Evolutionary conservation across 2,329 filamentous ascomycete genomes (phyloP).

Genomic region (Sporothrix pallida): DNA sequence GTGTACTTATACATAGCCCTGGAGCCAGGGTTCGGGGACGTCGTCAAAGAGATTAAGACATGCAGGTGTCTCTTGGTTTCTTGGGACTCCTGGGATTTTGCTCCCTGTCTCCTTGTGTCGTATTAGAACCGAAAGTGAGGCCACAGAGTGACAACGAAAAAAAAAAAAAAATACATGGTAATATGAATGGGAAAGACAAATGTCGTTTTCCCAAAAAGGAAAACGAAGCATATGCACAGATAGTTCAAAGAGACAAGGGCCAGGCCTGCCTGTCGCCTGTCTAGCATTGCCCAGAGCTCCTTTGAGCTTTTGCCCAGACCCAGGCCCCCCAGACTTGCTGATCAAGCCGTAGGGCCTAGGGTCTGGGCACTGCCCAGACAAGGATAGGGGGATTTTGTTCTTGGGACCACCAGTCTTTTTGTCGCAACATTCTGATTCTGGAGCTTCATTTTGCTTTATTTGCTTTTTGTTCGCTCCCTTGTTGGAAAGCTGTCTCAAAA

Average conservation of each 20-base stretch:
- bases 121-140: neutral
- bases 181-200: no score
- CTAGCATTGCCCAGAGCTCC: neutral
- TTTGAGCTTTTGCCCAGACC: neutral
- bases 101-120: neutral
- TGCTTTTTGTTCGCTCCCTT: neutral
- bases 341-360: neutral
- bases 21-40: neutral
- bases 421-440: neutral
- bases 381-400: neutral
- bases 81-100: neutral
- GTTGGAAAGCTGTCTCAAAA: neutral
- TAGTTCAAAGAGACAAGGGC: constrained; percentile 7
- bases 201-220: constrained; percentile 20
- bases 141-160: neutral
- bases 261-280: neutral
- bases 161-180: neutral
- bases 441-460: neutral
- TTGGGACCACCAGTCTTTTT: neutral
- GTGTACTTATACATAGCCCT: no score
- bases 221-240: constrained; percentile 1
- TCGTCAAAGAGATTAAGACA: constrained; percentile 8
- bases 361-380: neutral
- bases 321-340: neutral
- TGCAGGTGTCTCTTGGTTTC: constrained; percentile 6